Base-by-base conservation (phyloP, 495 filamentous ascomycete genomes). In the Astrothelium macrocarpum region DNA sequence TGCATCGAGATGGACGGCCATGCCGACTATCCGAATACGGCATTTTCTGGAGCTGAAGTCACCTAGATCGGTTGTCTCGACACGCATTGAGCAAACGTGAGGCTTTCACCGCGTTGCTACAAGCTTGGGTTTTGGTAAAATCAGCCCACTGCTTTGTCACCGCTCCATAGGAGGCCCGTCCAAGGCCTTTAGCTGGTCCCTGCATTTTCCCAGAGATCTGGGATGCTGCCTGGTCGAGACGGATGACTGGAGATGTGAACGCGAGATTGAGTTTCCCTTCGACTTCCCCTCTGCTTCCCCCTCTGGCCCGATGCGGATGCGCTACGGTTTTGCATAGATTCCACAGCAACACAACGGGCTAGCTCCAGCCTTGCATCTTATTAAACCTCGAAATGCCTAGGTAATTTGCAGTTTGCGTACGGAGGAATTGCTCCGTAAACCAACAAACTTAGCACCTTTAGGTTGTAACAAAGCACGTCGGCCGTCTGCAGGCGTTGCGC, bases 361-460 rank as follows among this genome's bases (percentile, higher is more conserved):
- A 56, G 49, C 20, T n/a, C 45, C 20, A 23, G 45, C 45, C 45
- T 18, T 49, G 45, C 5, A 49, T 23, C 45, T 29, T 29, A 26
- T 56, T 10, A 56, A 56, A 56, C 9, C 10, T 14, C 14, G 5
- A 5, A 39, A 14, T 39, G 34, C 34, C 34, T 56, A 20, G 49
- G 20, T 29, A 56, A 26, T 56, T 56, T 28, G 49, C 23, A 29
- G 20, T 29, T n/a, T 9, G 20, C 49, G 12, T 16, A n/a, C 49
- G 49, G 49, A 56, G 49, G 49, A 56, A 56, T 56, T 56, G 49
- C 49, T 56, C 49, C 49, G 49, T 29, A 29, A 29, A n/a, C 49
- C 26, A 56, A n/a, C 26, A 56, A 9, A 9, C 20, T 29, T 56
- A n/a, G n/a, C n/a, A n/a, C n/a, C n/a, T n/a, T n/a, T n/a, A n/a